phyloP scores from a whole-genome alignment of 176 grass and related monocot species.

The Bromus sterilis region DNA sequence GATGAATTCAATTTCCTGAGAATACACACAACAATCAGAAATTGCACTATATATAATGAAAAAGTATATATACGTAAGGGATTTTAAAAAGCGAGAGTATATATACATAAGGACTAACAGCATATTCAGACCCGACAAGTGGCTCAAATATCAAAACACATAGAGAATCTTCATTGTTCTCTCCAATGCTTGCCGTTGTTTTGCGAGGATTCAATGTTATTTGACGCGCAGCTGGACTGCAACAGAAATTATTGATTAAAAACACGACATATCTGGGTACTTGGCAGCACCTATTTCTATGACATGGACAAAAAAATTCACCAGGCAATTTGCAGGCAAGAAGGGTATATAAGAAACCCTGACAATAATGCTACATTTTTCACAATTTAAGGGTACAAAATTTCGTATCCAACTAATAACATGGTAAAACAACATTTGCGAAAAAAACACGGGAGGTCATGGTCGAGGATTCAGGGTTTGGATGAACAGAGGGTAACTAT shows the following conservation, averaged over 20 bases:
- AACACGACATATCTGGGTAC: neutral
- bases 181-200: constrained; percentile 17
- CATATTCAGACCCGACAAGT: constrained; percentile 53
- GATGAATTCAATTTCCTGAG: constrained; percentile 84
- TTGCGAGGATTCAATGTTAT: constrained; percentile 55
- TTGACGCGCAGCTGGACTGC: constrained; percentile 82
- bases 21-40: neutral
- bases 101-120: constrained; percentile 41
- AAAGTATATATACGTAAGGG: neutral
- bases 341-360: constrained; percentile 2
- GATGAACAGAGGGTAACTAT: neutral
- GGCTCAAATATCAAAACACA: constrained; percentile 72
- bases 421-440: neutral
- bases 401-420: neutral
- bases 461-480: neutral
- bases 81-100: too few relatives aligned
- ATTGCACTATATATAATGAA: neutral
- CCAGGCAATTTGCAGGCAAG: neutral
- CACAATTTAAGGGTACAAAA: neutral
- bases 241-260: constrained; percentile 27
- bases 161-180: constrained; percentile 41
- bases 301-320: neutral
- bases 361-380: neutral
- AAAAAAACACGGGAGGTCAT: neutral
- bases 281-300: neutral